Percentiles rank a stretch among this genome's conserved stretches.
phyloP scores from a whole-genome alignment of 202 grass and related monocot genomes.

The Tripidium arundinaceum region DNA sequence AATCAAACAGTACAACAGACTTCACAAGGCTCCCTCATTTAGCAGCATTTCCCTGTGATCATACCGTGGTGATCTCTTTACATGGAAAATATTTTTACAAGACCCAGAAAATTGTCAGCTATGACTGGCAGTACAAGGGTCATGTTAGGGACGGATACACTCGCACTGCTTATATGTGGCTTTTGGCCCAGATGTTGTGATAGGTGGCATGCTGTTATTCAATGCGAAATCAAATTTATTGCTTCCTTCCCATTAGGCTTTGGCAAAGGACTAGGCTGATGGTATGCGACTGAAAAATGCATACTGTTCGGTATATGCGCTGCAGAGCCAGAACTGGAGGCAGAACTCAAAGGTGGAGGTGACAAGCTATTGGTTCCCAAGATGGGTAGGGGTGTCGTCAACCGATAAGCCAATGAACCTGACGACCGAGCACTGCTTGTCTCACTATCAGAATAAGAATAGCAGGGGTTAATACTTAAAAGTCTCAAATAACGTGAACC shows the following conservation, averaged over 20 bases:
- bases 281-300: conserved; percentile 35
- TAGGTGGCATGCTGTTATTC: neutral
- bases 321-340: conserved; percentile 46
- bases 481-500: conserved; percentile 12
- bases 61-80: conserved; percentile 1
- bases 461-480: neutral
- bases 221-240: conserved; percentile 35
- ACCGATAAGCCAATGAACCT: conserved; percentile 30
- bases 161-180: neutral
- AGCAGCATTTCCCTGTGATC: neutral
- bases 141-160: neutral
- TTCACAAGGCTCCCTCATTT: conserved; percentile 13
- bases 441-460: conserved; percentile 23
- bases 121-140: neutral
- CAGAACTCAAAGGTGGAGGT: conserved; percentile 33
- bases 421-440: conserved; percentile 32
- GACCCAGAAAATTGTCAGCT: neutral
- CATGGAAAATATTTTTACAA: conserved; percentile 17
- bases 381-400: neutral
- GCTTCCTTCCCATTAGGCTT: conserved; percentile 36
- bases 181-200: neutral
- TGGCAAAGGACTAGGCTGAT: conserved; percentile 42
- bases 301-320: conserved; percentile 25
- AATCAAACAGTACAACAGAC: conserved; percentile 32
- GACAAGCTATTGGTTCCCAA: conserved; percentile 36